Evolutionary conservation across 495 filamentous ascomycete genomes (phyloP), one percentile per base, ranked within the genome.

Genomic region (Hypoxylon fuscum): DNA sequence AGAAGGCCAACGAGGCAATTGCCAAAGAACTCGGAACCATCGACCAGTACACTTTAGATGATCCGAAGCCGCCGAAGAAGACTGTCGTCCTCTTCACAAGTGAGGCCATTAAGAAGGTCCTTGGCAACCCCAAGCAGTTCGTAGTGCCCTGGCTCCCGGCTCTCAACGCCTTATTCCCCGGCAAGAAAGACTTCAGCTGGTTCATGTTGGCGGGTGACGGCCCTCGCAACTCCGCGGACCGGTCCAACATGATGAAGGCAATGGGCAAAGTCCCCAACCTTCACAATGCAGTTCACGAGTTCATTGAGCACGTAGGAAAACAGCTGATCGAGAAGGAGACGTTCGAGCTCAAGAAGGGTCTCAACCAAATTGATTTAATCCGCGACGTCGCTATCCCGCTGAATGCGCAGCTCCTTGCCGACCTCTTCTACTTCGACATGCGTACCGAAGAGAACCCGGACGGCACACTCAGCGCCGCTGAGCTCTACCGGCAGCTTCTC

Each of bases 311-410:
- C 23, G 82, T 81, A 14, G 91, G 88, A 6, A 55, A 78, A 11
- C 76, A 85, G 40, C 74, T 92, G 17, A 78, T 93, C 64, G 74
- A 81, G 2, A 80, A 85, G 51, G 85, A 89, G 59, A 79, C 80
- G 9, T 86, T 84, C 72, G 57, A 48, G 11, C 55, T 77, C 9
- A 61, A 70, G 23, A 81, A 85, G 41, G 73, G 83, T 1, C 79
- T 82, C 29, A 83, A 88, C 69, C 86, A 90, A 74, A 78, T 93
- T 34, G 90, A 93, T 59, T 81, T 90, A 44, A 85, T 89, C 21
- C 82, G 87, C 41, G 89, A 92, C 68, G 78, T 92, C 42, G 87
- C 86, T 42, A 90, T 75, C 44, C 72, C 72, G 3, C 35, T 75
- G 34, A 70, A 66, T 17, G 68, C 72, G 8, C 68, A 64, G 50